phyloP scores from a whole-genome alignment of 345 rosid species.

The Viola odorata region DNA sequence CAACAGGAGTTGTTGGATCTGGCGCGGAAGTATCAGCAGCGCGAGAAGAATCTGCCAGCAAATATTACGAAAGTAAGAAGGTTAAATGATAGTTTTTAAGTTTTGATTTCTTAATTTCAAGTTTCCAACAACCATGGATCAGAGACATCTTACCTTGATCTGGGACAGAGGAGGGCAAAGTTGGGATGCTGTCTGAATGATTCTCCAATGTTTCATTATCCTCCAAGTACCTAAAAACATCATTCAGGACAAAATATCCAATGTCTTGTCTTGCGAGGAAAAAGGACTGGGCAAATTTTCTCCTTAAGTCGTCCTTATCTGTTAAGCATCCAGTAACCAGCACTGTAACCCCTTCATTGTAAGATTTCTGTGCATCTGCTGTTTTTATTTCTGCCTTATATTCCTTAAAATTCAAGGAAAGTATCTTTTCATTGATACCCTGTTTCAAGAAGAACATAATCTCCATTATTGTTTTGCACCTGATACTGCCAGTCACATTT shows the following conservation, averaged over 20 bases:
- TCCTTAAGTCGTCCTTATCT: conserved; percentile 38
- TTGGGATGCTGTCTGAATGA: conserved; percentile 14
- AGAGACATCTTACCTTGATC: conserved; percentile 29
- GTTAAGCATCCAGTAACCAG: conserved; percentile 62
- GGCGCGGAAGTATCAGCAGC: conserved; percentile 10
- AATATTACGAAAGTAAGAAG: background rate
- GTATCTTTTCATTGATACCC: conserved; percentile 66
- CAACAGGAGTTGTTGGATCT: conserved; percentile 3
- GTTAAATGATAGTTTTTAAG: too few relatives aligned
- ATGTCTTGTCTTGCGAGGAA: conserved; percentile 60
- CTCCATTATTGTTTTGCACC: background rate
- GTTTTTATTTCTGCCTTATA: conserved; percentile 45
- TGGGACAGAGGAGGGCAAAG: conserved; percentile 19
- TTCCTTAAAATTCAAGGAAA: conserved; percentile 46
- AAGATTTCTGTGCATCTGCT: conserved; percentile 60
- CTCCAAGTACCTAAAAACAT: conserved; percentile 56
- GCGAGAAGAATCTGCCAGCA: conserved; percentile 11
- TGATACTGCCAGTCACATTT: background rate
- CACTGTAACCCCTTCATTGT: conserved; percentile 44
- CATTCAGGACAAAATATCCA: conserved; percentile 69
- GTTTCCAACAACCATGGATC: background rate
- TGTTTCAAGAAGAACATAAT: conserved; percentile 18
- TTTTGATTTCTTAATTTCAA: too few relatives aligned
- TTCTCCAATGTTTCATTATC: conserved; percentile 23
- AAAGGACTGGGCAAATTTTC: conserved; percentile 56